Evolutionary conservation across 805 yeast species (phyloP).

Genomic region (Cyberlindnera misumaiensis): DNA sequence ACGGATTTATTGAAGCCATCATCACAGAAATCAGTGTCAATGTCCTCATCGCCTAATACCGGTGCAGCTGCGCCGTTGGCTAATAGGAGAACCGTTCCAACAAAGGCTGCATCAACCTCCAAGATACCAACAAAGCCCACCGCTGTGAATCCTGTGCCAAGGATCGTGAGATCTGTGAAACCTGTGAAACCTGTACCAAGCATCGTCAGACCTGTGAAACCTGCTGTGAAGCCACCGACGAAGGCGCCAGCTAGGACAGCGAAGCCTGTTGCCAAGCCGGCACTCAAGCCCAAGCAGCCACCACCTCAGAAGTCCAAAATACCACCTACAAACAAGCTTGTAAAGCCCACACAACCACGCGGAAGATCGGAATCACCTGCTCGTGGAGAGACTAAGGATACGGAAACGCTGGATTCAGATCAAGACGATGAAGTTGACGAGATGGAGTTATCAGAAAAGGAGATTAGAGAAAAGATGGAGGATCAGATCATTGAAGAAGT

Average conservation of each 20-base stretch:
- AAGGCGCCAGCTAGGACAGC: not conserved
- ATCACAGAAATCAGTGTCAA: not conserved
- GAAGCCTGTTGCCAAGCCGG: not conserved
- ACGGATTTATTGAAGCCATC: not conserved
- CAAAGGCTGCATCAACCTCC: constrained; percentile 9
- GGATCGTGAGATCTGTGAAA: not conserved
- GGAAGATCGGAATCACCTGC: constrained; percentile 18
- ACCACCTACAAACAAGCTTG: constrained; percentile 2
- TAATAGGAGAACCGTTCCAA: constrained; percentile 4
- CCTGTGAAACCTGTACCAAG: constrained; percentile 1
- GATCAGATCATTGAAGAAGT: constrained; percentile 26
- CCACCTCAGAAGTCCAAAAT: not conserved
- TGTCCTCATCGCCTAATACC: not conserved
- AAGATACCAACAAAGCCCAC: constrained; percentile 7
- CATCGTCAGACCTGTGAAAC: not conserved
- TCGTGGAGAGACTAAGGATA: constrained; percentile 15
- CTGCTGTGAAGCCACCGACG: not conserved
- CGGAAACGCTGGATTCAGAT: constrained; percentile 19
- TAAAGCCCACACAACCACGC: not conserved
- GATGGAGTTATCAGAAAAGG: constrained; percentile 22
- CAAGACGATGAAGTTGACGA: constrained; percentile 17
- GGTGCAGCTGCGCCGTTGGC: not conserved
- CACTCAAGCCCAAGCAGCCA: not conserved
- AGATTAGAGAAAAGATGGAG: constrained; percentile 23
- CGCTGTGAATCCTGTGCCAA: constrained; percentile 1